These are phyloP conservation scores for Tricladium varicosporioides DNA, from an alignment of 2,329 filamentous ascomycete genomes.

Conservation along the genomic window DNA sequence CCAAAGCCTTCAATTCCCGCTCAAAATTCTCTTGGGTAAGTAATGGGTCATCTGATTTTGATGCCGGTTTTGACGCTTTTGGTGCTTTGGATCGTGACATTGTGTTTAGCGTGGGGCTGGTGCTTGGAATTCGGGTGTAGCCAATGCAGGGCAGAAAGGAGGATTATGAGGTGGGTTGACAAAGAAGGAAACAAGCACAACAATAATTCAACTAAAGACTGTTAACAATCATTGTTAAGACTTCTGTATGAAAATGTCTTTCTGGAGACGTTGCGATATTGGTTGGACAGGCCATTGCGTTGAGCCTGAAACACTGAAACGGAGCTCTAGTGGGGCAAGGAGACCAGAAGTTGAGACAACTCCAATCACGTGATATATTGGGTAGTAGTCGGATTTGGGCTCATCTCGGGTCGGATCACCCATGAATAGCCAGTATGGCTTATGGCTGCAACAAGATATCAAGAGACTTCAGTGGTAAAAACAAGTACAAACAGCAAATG, in stretches of 20 bases:
- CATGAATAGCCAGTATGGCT: too few relatives aligned
- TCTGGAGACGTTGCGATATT: conserved; percentile 8
- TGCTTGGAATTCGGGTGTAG: too few relatives aligned
- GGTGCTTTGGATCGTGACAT: conserved; percentile 10
- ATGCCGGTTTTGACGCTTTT: conserved; percentile 1
- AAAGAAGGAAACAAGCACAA: too few relatives aligned
- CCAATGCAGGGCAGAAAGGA: neutral
- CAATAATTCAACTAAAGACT: too few relatives aligned
- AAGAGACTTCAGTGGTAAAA: too few relatives aligned
- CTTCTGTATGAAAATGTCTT: neutral
- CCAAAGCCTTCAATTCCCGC: conserved; percentile 33
- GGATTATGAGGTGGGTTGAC: neutral
- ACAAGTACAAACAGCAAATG: too few relatives aligned
- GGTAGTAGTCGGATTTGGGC: too few relatives aligned
- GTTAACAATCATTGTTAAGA: neutral
- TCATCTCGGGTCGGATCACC: too few relatives aligned
- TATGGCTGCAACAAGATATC: too few relatives aligned
- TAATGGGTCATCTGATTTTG: conserved; percentile 17
- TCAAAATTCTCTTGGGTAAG: conserved; percentile 36
- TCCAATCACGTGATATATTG: neutral
- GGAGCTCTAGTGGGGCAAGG: neutral
- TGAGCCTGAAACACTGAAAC: conserved; percentile 13
- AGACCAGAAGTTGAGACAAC: neutral
- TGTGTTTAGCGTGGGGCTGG: neutral
- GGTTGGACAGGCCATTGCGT: conserved; percentile 10